Percentiles rank a stretch among this genome's conserved stretches.
phyloP scores from a whole-genome alignment of 169 alveolate species.

The Plasmodium cynomolgi region DNA sequence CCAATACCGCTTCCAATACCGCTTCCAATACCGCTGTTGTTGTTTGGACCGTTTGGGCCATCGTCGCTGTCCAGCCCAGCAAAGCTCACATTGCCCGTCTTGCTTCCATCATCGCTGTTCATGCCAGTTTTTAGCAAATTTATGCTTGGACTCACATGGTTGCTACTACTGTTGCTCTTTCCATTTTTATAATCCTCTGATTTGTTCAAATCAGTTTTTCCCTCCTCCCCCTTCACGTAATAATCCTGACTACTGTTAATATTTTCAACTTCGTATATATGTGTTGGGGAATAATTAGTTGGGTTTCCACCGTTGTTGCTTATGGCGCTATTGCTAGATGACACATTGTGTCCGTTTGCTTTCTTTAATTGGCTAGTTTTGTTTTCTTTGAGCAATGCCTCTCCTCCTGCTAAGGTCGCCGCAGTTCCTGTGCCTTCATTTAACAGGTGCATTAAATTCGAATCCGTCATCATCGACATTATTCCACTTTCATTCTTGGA shows the following conservation, averaged over 20 bases:
- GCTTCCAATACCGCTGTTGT: not conserved
- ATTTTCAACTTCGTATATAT: slow-evolving; percentile 60
- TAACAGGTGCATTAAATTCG: slow-evolving; percentile 14
- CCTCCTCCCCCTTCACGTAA: slow-evolving; percentile 35
- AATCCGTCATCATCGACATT: not conserved
- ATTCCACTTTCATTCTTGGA: not conserved
- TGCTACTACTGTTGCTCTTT: slow-evolving; percentile 4
- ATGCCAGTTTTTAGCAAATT: not conserved
- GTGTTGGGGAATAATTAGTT: slow-evolving; percentile 60
- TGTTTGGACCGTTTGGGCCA: not conserved
- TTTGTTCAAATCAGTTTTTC: slow-evolving; percentile 14
- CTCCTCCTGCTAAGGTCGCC: not conserved
- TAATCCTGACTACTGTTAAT: slow-evolving; percentile 26
- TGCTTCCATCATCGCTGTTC: slow-evolving; percentile 21
- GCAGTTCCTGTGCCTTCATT: slow-evolving; percentile 23
- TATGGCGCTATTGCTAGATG: slow-evolving; percentile 50
- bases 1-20: not conserved
- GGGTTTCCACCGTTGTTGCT: slow-evolving; percentile 21
- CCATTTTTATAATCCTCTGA: slow-evolving; percentile 35
- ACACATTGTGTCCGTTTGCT: not conserved
- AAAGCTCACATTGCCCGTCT: not conserved
- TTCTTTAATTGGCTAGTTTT: slow-evolving; percentile 8
- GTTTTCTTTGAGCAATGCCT: not conserved
- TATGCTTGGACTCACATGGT: not conserved
- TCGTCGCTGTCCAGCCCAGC: not conserved